Conservation (phyloP, 768 basidiomycete species). For the Agrocybe praecox region DNA sequence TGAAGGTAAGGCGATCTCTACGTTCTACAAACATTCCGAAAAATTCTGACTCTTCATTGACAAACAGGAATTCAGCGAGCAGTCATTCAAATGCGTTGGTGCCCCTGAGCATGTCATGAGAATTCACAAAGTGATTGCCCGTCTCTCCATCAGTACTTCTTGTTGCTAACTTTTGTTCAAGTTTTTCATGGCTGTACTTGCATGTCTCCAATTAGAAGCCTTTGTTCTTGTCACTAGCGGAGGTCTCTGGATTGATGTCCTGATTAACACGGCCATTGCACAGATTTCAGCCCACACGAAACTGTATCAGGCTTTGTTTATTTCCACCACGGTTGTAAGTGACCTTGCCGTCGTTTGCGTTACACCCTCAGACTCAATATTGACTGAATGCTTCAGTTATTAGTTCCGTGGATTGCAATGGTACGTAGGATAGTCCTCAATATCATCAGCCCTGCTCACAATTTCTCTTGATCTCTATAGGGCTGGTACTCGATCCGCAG, state of each 20-base stretch:
- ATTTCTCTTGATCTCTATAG: constrained; percentile 34
- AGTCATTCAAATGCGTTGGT: constrained; percentile 54
- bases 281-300: constrained; percentile 40
- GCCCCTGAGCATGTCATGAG: constrained; percentile 51
- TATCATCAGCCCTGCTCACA: background rate
- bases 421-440: constrained; percentile 25
- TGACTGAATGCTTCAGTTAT: constrained; percentile 20
- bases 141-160: background rate
- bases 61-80: constrained; percentile 42
- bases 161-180: constrained; percentile 13
- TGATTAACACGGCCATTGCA: constrained; percentile 47
- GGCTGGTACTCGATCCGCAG: constrained; percentile 56
- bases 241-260: constrained; percentile 59
- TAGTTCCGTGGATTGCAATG: constrained; percentile 56
- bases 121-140: constrained; percentile 39
- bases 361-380: background rate
- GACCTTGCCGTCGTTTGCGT: background rate
- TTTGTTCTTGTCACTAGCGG: constrained; percentile 53
- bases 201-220: constrained; percentile 54
- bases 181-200: constrained; percentile 58
- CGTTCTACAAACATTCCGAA: background rate
- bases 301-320: constrained; percentile 47
- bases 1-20: constrained; percentile 31
- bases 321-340: constrained; percentile 46
- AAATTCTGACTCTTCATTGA: background rate